Base-by-base conservation (phyloP, 2,329 filamentous ascomycete species). In the Catunica adiposa region DNA sequence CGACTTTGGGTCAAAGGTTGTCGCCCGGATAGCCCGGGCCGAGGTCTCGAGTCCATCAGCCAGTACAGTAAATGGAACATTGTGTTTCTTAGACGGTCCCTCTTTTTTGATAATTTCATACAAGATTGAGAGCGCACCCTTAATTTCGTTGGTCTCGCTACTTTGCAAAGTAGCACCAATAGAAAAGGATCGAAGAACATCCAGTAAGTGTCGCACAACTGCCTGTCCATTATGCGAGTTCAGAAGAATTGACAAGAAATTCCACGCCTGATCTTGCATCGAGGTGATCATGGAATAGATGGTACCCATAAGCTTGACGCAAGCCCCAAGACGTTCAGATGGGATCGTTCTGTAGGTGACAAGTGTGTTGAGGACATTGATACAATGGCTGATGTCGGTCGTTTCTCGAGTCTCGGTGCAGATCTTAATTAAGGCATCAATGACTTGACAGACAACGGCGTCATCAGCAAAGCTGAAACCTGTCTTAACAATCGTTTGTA, bases 331-430 rank as follows among this genome's bases (percentile, higher is more conserved):
- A 58, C 78, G 80, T 55, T 71, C 70, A 53, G 68, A 71, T 0
- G 85, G 84, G 48, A 89, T 79, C 34, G 80, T 77, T 3, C 82
- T 81, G 64, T 84, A 87, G 0, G 82, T 87, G 55, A 86, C 80
- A 56, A 87, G 76, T 8, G 80, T 75, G 63, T 86, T 78, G 57
- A 89, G 75, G 51, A 88, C 76, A 52, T 73, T 70, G 61, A 87
- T 83, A 62, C 81, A 84, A 17, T 79, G 77, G 54, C 73, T 74
- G 58, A 89, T 72, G 62, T 89, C 84, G 26, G 76, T 73, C 51
- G 79, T 72, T 29, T 76, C 71, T 52, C 74, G 80, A 1, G 84
- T 88, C 61, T 75, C 78, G 65, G 80, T 76, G 66, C 83, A 87
- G 48, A 89, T 84, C 54, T 72, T 68, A 48, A 87, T 71, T 7